A percentile compares a stretch with the other conserved stretches of the same genome.
Conservation (phyloP, 306 rosid species). For the Castanopsis chinensis region DNA sequence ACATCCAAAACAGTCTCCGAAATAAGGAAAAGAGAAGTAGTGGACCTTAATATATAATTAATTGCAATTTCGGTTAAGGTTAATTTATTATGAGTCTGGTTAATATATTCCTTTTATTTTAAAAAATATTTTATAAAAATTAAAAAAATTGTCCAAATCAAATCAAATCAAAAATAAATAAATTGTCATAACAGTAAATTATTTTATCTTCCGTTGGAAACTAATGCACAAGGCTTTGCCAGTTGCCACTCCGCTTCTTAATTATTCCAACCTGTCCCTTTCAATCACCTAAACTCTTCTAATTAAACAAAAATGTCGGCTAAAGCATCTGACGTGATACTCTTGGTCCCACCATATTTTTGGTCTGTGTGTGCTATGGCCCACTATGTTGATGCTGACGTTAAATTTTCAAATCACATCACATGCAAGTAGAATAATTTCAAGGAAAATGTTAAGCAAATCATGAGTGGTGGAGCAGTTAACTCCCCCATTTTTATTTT, state of each 20-base stretch:
- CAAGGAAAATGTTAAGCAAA: too few species aligned
- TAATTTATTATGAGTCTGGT: background rate
- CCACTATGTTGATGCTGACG: conserved; percentile 18
- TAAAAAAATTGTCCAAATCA: too few species aligned
- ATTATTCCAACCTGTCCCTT: conserved; percentile 28
- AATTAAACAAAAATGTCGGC: conserved; percentile 6
- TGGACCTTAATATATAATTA: background rate
- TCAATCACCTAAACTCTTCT: conserved; percentile 3
- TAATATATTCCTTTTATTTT: too few species aligned
- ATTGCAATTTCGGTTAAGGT: background rate
- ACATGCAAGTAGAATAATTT: too few species aligned
- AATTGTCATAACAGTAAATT: too few species aligned
- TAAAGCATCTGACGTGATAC: conserved; percentile 11
- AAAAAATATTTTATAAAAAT: too few species aligned
- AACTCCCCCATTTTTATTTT: too few species aligned
- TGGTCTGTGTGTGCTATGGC: background rate
- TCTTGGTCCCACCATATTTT: conserved; percentile 8
- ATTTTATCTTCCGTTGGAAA: too few species aligned
- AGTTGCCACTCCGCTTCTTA: background rate
- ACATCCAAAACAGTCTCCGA: background rate
- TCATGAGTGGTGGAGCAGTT: too few species aligned
- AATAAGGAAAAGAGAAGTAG: background rate
- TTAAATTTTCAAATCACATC: background rate
- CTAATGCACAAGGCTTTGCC: too few species aligned
- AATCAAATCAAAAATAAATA: too few species aligned